A percentile compares a stretch with the other conserved stretches of the same genome.
These are phyloP conservation scores for Triglochin maritima DNA, from an alignment of 106 monocot species.

Conservation along the genomic window DNA sequence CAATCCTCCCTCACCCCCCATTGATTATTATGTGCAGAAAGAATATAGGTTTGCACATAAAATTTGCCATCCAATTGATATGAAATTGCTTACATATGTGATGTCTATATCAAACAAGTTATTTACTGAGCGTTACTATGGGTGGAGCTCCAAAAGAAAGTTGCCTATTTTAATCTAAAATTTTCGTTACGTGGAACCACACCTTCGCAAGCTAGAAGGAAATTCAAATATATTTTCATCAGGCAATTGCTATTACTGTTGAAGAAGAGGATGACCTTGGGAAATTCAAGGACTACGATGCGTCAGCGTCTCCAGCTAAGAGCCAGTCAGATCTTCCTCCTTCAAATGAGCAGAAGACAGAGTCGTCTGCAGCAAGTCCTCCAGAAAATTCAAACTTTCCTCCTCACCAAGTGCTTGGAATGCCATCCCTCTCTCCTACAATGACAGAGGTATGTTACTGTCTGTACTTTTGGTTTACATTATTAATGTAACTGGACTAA, in stretches of 20 bases:
- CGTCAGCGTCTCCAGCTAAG: neutral
- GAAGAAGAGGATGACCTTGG: neutral
- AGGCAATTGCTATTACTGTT: neutral
- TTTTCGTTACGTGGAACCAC: too few relatives aligned
- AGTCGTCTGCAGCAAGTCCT: neutral
- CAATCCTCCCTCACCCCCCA: too few relatives aligned
- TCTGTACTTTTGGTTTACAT: neutral
- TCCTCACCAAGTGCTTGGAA: slow-evolving; percentile 85
- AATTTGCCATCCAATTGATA: too few relatives aligned
- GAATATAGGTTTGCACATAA: too few relatives aligned
- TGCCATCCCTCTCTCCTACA: slow-evolving; percentile 99
- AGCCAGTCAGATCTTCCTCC: neutral
- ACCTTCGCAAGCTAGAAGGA: too few relatives aligned
- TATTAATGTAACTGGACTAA: neutral
- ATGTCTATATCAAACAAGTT: too few relatives aligned
- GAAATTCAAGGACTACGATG: neutral
- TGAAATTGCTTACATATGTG: too few relatives aligned
- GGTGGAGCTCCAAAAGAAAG: too few relatives aligned
- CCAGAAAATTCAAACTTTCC: slow-evolving; percentile 56
- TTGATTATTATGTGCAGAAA: too few relatives aligned
- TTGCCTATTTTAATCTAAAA: too few relatives aligned
- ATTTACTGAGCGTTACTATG: too few relatives aligned
- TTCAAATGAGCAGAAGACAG: neutral
- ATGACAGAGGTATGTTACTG: slow-evolving; percentile 77
- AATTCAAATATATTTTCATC: too few relatives aligned